Percentiles rank a stretch among this genome's conserved stretches.
phyloP scores from a whole-genome alignment of 108 stramenopile species.

The Nannochloropsis oceanica region DNA sequence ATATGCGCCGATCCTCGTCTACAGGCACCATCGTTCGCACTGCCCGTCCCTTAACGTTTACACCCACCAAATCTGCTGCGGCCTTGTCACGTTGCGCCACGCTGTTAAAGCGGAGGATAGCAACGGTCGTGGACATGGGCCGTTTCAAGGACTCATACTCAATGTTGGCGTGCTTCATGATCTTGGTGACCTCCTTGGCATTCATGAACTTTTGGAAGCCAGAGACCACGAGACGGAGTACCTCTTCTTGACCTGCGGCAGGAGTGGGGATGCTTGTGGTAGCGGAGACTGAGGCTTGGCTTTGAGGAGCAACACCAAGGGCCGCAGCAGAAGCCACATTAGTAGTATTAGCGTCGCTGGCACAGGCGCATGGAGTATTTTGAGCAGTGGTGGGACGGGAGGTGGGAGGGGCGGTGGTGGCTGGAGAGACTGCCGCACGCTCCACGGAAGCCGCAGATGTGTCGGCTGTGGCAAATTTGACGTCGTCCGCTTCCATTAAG shows the following conservation, averaged over 20 bases:
- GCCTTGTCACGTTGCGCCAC: not conserved
- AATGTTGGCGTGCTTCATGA: not conserved
- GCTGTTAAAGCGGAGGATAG: not conserved
- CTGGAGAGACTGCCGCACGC: no score
- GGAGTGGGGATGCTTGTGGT: not conserved
- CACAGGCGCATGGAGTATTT: no score
- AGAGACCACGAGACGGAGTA: not conserved
- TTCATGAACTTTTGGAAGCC: not conserved
- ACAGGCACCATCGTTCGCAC: not conserved
- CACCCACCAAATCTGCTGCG: not conserved
- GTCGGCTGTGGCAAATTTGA: not conserved
- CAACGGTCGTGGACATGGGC: not conserved
- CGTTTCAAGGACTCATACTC: not conserved
- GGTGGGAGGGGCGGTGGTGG: no score
- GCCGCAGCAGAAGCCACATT: no score
- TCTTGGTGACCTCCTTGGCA: not conserved
- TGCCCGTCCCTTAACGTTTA: not conserved
- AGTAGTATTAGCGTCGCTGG: no score
- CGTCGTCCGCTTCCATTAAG: not conserved
- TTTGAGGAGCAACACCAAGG: not conserved
- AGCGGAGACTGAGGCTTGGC: not conserved
- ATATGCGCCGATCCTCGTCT: not conserved
- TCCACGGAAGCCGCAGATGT: not conserved
- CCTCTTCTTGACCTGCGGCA: not conserved
- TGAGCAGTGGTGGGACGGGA: no score